These are phyloP conservation scores for Vigna nakashimae DNA, from an alignment of 306 rosid species.

Conservation along the genomic window DNA sequence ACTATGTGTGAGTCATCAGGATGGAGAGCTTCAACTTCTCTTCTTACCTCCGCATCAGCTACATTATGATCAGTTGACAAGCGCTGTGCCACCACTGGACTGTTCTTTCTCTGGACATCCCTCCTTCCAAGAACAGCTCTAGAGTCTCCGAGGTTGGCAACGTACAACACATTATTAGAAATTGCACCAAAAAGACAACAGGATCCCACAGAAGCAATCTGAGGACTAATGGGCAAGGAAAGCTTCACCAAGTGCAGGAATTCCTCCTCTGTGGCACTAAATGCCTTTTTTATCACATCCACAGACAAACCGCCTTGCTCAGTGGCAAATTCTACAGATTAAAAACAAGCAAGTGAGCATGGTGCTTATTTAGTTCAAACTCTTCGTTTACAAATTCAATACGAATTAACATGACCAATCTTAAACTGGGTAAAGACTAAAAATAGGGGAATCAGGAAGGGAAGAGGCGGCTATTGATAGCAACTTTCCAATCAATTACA, in stretches of 20 bases:
- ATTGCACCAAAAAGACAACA: constrained; percentile 96
- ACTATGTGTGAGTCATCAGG: constrained; percentile 91
- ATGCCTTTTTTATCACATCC: constrained; percentile 88
- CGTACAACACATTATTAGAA: constrained; percentile 69
- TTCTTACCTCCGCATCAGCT: constrained; percentile 86
- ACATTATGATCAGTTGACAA: constrained; percentile 95
- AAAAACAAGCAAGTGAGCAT: constrained; percentile 28
- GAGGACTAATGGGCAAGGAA: constrained; percentile 63
- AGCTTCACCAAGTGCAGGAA: constrained; percentile 78
- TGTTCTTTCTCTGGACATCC: constrained; percentile 39
- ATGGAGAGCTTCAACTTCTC: constrained; percentile 89
- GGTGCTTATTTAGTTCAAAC: neutral
- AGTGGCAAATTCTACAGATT: constrained; percentile 69
- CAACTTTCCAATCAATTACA: neutral
- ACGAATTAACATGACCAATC: neutral
- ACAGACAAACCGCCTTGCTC: constrained; percentile 90
- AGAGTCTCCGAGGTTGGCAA: constrained; percentile 95
- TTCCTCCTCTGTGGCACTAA: constrained; percentile 86
- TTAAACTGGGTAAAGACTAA: neutral
- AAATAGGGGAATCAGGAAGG: neutral
- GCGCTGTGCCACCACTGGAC: constrained; percentile 70
- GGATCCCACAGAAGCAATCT: constrained; percentile 87
- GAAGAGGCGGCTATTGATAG: neutral
- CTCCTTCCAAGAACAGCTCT: constrained; percentile 90
- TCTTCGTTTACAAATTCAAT: neutral